A percentile compares a stretch with the other conserved stretches of the same genome.
These are phyloP conservation scores for Daldinia caldariorum DNA, from an alignment of 495 filamentous ascomycete species.

Conservation along the genomic window DNA sequence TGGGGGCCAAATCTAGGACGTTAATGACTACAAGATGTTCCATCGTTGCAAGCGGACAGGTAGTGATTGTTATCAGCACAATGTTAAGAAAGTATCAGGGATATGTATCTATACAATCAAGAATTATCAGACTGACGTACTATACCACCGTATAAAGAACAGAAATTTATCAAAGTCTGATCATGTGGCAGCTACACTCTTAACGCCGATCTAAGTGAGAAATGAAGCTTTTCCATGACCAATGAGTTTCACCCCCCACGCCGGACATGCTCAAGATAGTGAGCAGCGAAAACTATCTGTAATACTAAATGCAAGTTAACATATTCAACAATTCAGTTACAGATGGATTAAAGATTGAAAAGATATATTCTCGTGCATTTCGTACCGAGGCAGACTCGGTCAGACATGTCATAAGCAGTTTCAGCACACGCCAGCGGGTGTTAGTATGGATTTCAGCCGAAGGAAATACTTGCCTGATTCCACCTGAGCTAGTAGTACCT, in stretches of 20 bases:
- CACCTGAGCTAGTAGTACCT: constrained; percentile 13
- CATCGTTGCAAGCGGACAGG: not conserved
- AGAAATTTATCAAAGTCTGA: not conserved
- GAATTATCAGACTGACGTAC: not conserved
- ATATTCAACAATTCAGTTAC: not conserved
- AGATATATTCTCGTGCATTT: not conserved
- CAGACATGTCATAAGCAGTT: constrained; percentile 7
- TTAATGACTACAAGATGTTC: not conserved
- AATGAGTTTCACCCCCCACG: not conserved
- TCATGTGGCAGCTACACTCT: not conserved
- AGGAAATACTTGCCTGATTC: constrained; percentile 23
- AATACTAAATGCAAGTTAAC: not conserved
- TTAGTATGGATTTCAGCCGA: not conserved
- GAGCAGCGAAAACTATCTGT: not conserved
- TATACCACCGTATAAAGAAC: not conserved
- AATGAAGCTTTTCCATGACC: not conserved
- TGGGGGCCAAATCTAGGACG: constrained; percentile 27
- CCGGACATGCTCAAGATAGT: not conserved
- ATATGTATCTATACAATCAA: not conserved
- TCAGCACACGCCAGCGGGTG: not conserved
- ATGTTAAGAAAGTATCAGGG: not conserved
- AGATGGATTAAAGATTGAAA: not conserved
- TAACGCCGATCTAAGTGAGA: not conserved
- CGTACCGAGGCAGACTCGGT: not conserved
- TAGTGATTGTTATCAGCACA: not conserved